Evolutionary conservation across 2,329 filamentous ascomycete species (phyloP).

Genomic region (Cryphonectria naterciae): DNA sequence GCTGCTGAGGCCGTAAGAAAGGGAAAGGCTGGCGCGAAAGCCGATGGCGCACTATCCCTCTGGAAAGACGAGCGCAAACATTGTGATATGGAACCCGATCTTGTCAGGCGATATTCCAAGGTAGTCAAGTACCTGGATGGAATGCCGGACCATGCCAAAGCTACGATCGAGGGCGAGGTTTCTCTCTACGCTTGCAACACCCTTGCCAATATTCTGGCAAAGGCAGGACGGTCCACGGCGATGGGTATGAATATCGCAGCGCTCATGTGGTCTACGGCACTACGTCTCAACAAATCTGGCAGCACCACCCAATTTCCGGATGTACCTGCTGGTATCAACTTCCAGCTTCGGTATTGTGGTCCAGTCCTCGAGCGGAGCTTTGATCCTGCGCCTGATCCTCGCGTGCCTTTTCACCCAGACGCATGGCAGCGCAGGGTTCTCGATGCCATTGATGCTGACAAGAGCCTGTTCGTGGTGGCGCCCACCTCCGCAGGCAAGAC

Average conservation of each 20-base stretch:
- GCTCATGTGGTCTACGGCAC: slow-evolving; percentile 32
- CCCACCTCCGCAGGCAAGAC: slow-evolving; percentile 82
- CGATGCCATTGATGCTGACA: slow-evolving; percentile 71
- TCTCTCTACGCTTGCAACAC: slow-evolving; percentile 43
- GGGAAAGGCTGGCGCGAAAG: slow-evolving; percentile 39
- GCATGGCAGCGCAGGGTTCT: slow-evolving; percentile 76
- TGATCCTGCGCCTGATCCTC: slow-evolving; percentile 67
- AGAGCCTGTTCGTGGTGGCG: slow-evolving; percentile 75
- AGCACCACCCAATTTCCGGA: background rate
- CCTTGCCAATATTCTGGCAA: slow-evolving; percentile 32
- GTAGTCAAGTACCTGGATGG: slow-evolving; percentile 51
- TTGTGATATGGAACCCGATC: slow-evolving; percentile 49
- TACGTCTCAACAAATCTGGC: slow-evolving; percentile 24
- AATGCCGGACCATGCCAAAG: slow-evolving; percentile 41
- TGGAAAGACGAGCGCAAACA: slow-evolving; percentile 51
- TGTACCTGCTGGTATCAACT: slow-evolving; percentile 44
- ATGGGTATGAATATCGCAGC: slow-evolving; percentile 26
- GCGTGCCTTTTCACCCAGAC: slow-evolving; percentile 74
- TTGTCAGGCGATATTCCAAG: slow-evolving; percentile 52
- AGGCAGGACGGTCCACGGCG: slow-evolving; percentile 1
- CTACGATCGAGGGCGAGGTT: slow-evolving; percentile 40
- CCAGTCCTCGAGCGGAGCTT: slow-evolving; percentile 78
- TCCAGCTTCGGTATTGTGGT: slow-evolving; percentile 71
- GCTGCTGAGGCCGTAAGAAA: slow-evolving; percentile 41
- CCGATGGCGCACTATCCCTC: slow-evolving; percentile 40